Base-by-base conservation (phyloP, 2,329 filamentous ascomycete species). In the Aplosporella prunicola region DNA sequence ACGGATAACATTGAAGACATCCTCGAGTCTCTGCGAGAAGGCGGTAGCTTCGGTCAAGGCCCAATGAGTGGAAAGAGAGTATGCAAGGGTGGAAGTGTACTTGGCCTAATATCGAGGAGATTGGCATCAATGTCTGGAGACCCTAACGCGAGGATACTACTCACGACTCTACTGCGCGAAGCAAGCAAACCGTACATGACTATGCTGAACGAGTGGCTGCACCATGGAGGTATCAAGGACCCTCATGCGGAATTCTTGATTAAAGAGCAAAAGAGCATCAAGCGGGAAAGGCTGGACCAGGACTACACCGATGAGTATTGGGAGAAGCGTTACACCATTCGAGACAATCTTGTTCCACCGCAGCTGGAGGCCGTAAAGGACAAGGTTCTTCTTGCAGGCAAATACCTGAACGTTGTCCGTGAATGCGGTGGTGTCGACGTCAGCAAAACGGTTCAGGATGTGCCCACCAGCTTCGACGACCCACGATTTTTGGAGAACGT, bases 301-400 rank as follows among this genome's bases (percentile, higher is more conserved):
- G 91, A 98, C 58, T 98, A 96, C 53, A 98, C 89, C 0, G 91
- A 98, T 57, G 91, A 98, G 53, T 98, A 98, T 60, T 98, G 91
- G 91, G 91, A 98, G 58, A 86, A 93, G 53, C 75, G 91, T 45
- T 98, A 98, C 56, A 96, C 91, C 4, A 82, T 98, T 45, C 80
- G 91, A 42, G 86, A 94, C 43, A 78, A 85, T 32, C 83, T 94
- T 43, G 80, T 96, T 1, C 91, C 91, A 3, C 88, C 89, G 7
- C 91, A 98, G 55, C 73, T 98, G 4, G 82, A 91, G 55, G 78
- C 75, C 18, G 82, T 96, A 47, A 91, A 91, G 56, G 88, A 93
- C 48, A 95, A 95, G 60, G 89, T 96, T 2, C 69, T 98, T 2
- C 71, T 98, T 22, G 91, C 91, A 13, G 91, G 91, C 25, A 98